These are phyloP conservation scores for Ascochyta rabiei DNA, from an alignment of 2,329 filamentous ascomycete genomes.

Conservation along the genomic window DNA sequence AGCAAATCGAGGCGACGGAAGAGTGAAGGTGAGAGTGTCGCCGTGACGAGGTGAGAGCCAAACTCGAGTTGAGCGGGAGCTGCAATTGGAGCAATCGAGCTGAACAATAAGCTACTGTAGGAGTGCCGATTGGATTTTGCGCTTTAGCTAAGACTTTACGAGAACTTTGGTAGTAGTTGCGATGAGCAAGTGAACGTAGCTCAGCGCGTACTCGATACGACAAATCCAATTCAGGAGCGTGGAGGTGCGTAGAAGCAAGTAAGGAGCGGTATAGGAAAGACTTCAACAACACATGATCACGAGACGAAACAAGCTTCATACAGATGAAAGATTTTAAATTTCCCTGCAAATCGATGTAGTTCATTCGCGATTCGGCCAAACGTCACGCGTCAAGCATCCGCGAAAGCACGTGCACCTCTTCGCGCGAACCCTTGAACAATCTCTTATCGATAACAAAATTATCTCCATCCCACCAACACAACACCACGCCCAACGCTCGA, in stretches of 20 bases:
- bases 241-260: not conserved
- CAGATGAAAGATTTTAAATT: not conserved
- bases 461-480: slow-evolving; percentile 19
- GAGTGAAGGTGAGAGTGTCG: slow-evolving; percentile 14
- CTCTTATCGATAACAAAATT: slow-evolving; percentile 33
- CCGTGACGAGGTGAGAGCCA: not conserved
- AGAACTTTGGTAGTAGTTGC: not conserved
- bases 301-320: not conserved
- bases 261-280: not conserved
- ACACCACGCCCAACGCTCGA: not conserved
- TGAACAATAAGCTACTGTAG: too few species aligned
- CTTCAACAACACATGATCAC: not conserved
- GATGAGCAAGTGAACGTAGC: not conserved
- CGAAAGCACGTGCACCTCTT: slow-evolving; percentile 25
- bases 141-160: too few species aligned
- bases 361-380: slow-evolving; percentile 2
- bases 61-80: not conserved
- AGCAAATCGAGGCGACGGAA: not conserved
- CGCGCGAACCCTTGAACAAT: slow-evolving; percentile 14
- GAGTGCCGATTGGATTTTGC: too few species aligned
- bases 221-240: not conserved
- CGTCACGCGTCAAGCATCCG: slow-evolving; percentile 14
- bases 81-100: not conserved
- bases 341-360: not conserved
- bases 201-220: slow-evolving; percentile 1